A percentile compares a stretch with the other conserved stretches of the same genome.
Evolutionary conservation across 331 rosid genomes (phyloP).

Genomic region (Erythrophleum ivorense): DNA sequence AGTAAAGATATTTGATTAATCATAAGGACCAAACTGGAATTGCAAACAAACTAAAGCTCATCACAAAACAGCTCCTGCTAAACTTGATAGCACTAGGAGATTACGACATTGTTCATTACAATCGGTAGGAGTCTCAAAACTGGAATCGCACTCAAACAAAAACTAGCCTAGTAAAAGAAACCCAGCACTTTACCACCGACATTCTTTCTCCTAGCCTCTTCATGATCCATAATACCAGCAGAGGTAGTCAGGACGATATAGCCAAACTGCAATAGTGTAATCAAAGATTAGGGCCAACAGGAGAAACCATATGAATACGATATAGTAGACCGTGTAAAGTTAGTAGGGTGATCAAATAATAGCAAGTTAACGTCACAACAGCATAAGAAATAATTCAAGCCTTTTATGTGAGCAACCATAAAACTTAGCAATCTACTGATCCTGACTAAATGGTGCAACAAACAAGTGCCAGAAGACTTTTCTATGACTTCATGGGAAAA

Average conservation of each 20-base stretch:
- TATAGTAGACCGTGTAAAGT: not conserved
- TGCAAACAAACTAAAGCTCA: constrained; percentile 37
- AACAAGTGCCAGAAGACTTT: not conserved
- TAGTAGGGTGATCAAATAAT: not conserved
- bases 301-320: not conserved
- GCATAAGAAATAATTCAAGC: not conserved
- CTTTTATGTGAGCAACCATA: not conserved
- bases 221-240: constrained; percentile 63
- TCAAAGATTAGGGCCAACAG: not conserved
- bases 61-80: constrained; percentile 33
- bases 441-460: not conserved
- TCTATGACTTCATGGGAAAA: not conserved
- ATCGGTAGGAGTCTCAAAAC: not conserved
- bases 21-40: not conserved
- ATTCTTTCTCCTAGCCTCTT: constrained; percentile 60
- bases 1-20: not conserved
- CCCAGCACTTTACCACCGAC: constrained; percentile 61
- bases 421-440: not conserved
- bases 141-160: not conserved
- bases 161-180: constrained; percentile 51
- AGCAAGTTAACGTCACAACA: not conserved
- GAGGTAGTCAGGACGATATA: constrained; percentile 59
- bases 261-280: constrained; percentile 48
- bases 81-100: constrained; percentile 3
- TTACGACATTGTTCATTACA: constrained; percentile 28